Evolutionary conservation across 2,329 filamentous ascomycete species (phyloP), one percentile per base, ranked within the genome.

Genomic region (Verticillium klebahnii): DNA sequence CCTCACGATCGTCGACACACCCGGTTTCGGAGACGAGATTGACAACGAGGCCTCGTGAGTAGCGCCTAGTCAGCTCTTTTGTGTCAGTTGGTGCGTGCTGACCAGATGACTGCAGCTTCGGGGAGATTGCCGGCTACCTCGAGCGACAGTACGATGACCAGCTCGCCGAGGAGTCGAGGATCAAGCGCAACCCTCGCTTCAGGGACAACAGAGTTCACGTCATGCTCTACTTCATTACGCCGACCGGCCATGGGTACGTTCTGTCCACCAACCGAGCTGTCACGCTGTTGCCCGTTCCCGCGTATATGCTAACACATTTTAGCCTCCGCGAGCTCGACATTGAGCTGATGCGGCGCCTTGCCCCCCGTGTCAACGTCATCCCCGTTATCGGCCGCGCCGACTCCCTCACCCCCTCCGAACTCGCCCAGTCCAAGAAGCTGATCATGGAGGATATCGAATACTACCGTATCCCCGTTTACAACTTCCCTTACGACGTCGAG

Each of bases 391-490:
- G 95, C 74, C 96, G 97, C 78, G 95, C 95, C 75, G 95, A 99
- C 77, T 96, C 95, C 29, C 89, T 99, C 66, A 99, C 95, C 61
- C 95, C 95, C 50, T 90, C 92, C 68, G 95, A 99, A 82, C 85
- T 99, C 67, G 95, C 95, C 69, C 95, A 99, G 80, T 98, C 94
- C 69, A 99, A 99, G 88, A 99, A 98, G 85, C 87, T 99, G 65
- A 93, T 99, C 74, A 99, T 99, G 95, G 95, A 99, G 83, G 95
- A 99, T 76, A 99, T 99, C 71, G 95, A 99, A 81, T 95, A 99
- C 80, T 99, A 99, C 84, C 91, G 95, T 75, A 99, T 99, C 70
- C 95, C 95, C 57, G 94, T 99, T 68, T 99, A 99, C 87, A 99
- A 99, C 86, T 99, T 99, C 85, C 95, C 95, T 57, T 99, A 99